Percentiles rank a stretch among this genome's conserved stretches.
Conservation (phyloP, 148 eudicot genomes). For the Chenopodium berlandieri region DNA sequence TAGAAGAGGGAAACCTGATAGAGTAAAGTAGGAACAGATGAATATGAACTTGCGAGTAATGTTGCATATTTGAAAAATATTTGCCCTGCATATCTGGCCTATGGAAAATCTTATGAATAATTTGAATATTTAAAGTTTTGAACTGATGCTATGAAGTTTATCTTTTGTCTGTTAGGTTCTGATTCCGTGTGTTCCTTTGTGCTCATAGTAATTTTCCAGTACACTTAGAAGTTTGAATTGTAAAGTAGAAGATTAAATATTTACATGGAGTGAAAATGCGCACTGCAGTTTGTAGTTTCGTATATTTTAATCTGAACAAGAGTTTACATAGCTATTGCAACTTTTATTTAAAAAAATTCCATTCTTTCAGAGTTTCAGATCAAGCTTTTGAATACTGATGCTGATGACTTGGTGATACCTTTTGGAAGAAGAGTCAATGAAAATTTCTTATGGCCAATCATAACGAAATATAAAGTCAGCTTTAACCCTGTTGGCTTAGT, state of each 20-base stretch:
- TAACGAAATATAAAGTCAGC: constrained; percentile 9
- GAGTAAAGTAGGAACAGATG: too few relatives aligned
- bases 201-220: neutral
- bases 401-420: constrained; percentile 1
- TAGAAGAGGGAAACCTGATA: too few relatives aligned
- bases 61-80: neutral
- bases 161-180: neutral
- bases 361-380: constrained; percentile 32
- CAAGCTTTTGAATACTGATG: constrained; percentile 10
- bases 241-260: neutral
- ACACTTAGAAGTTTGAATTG: neutral
- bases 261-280: neutral
- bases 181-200: neutral
- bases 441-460: constrained; percentile 8
- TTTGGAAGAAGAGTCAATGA: constrained; percentile 6
- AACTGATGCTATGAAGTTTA: neutral
- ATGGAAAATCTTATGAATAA: neutral
- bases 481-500: constrained; percentile 1
- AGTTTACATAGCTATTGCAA: neutral
- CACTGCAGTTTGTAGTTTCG: too few relatives aligned
- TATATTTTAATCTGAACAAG: too few relatives aligned
- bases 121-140: neutral
- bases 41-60: neutral
- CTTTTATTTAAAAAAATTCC: neutral
- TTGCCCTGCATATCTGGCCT: neutral